A percentile compares a stretch with the other conserved stretches of the same genome.
Conservation (phyloP, 441 rosid species). For the Lepidium campestre region DNA sequence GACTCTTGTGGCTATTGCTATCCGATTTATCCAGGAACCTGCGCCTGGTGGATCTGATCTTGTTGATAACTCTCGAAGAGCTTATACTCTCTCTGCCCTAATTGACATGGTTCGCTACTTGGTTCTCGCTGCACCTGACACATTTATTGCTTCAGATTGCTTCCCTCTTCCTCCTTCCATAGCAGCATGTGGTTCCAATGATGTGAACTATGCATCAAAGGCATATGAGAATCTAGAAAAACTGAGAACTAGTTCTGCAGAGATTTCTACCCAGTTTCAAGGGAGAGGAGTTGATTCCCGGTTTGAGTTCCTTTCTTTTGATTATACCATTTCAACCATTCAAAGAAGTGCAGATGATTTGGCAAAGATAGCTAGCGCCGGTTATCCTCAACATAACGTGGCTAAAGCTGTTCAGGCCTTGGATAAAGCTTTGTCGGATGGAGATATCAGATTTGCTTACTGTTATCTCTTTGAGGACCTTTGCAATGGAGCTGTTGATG, state of each 20-base stretch:
- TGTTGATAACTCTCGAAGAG: constrained; percentile 95
- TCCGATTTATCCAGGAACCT: constrained; percentile 81
- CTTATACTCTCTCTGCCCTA: constrained; percentile 83
- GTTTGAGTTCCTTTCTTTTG: constrained; percentile 68
- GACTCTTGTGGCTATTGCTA: constrained; percentile 63
- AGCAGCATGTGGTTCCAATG: constrained; percentile 64
- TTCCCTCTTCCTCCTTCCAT: constrained; percentile 87
- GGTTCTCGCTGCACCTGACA: constrained; percentile 91
- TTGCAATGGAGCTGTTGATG: constrained; percentile 71
- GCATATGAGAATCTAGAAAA: constrained; percentile 65
- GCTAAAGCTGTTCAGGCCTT: constrained; percentile 93
- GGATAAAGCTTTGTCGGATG: constrained; percentile 76
- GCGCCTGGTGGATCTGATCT: constrained; percentile 93
- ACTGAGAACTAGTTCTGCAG: constrained; percentile 48
- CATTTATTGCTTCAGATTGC: constrained; percentile 95
- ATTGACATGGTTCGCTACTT: constrained; percentile 92
- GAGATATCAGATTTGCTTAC: constrained; percentile 73
- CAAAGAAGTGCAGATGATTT: constrained; percentile 78
- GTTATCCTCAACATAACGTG: constrained; percentile 57
- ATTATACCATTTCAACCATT: constrained; percentile 64
- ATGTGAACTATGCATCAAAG: constrained; percentile 66
- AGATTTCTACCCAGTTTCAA: constrained; percentile 46
- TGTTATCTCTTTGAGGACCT: constrained; percentile 73
- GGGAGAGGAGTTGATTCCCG: constrained; percentile 68
- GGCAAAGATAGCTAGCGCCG: constrained; percentile 68